Evolutionary conservation across 78 protist genomes (phyloP).

Genomic region (Planoprotostelium fungivorum): DNA sequence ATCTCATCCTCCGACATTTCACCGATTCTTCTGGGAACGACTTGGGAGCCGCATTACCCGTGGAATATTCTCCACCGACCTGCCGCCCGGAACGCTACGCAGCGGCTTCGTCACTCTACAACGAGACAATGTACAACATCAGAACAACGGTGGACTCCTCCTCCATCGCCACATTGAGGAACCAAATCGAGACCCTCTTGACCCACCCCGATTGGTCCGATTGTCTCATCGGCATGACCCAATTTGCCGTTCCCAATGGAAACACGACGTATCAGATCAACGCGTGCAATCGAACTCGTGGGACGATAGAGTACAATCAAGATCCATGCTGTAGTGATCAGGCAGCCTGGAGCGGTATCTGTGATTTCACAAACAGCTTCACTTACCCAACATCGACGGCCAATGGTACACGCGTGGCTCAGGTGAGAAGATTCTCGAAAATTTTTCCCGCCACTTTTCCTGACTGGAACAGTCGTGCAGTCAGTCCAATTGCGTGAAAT

Average conservation of each 20-base stretch:
- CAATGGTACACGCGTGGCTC: neutral
- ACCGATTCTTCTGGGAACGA: too few species aligned
- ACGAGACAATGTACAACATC: neutral
- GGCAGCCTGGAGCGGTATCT: neutral
- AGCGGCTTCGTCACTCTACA: too few species aligned
- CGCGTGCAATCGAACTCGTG: neutral
- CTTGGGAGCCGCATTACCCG: too few species aligned
- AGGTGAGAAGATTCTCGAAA: too few species aligned
- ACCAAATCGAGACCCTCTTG: neutral
- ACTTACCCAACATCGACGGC: neutral
- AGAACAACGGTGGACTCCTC: neutral
- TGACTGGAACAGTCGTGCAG: neutral
- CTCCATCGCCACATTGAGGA: neutral
- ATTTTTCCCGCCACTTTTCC: too few species aligned
- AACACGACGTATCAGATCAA: neutral
- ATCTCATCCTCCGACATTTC: too few species aligned
- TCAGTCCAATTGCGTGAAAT: neutral
- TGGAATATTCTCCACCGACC: too few species aligned
- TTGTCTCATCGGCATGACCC: neutral
- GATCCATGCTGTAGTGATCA: neutral
- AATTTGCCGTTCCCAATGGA: neutral
- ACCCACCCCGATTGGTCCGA: neutral
- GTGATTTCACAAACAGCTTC: neutral
- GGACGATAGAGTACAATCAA: neutral
- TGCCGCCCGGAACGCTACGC: too few species aligned